Evolutionary conservation across 2,329 filamentous ascomycete species (phyloP).

Genomic region (Colletotrichum graminicola): DNA sequence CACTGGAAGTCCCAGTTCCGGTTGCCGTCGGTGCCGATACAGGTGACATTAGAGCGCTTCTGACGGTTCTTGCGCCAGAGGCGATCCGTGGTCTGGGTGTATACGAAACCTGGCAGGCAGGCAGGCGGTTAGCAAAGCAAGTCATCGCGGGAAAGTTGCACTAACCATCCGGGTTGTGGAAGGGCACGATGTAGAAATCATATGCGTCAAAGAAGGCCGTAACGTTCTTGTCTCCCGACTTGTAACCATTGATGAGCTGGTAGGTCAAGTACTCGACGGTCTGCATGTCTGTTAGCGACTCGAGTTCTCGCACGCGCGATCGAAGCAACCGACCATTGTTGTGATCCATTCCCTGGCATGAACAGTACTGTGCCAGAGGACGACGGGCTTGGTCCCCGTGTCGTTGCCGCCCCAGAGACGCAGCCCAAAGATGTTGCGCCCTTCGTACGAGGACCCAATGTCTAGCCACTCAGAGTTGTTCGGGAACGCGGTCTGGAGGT

Average conservation of each 20-base stretch:
- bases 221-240: conserved; percentile 51
- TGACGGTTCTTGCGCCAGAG: conserved; percentile 68
- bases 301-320: too few species aligned
- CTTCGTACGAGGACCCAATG: conserved; percentile 58
- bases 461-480: conserved; percentile 60
- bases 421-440: conserved; percentile 68
- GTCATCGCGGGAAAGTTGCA: neutral
- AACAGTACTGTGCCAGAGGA: conserved; percentile 64
- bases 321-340: conserved; percentile 63
- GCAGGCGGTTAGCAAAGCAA: conserved; percentile 2
- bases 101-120: conserved; percentile 58
- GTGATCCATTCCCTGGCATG: conserved; percentile 69
- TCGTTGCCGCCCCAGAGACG: conserved; percentile 61
- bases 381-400: conserved; percentile 57
- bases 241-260: conserved; percentile 59
- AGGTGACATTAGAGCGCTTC: conserved; percentile 54
- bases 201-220: conserved; percentile 65
- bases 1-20: conserved; percentile 65
- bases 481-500: conserved; percentile 60
- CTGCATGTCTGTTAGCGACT: conserved; percentile 41
- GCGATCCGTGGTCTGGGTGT: conserved; percentile 62
- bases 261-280: conserved; percentile 47
- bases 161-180: conserved; percentile 65
- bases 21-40: conserved; percentile 64
- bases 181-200: conserved; percentile 69